These are phyloP conservation scores for Paecilomyces dactylethromorphus DNA, from an alignment of 2,329 filamentous ascomycete genomes.

Conservation along the genomic window DNA sequence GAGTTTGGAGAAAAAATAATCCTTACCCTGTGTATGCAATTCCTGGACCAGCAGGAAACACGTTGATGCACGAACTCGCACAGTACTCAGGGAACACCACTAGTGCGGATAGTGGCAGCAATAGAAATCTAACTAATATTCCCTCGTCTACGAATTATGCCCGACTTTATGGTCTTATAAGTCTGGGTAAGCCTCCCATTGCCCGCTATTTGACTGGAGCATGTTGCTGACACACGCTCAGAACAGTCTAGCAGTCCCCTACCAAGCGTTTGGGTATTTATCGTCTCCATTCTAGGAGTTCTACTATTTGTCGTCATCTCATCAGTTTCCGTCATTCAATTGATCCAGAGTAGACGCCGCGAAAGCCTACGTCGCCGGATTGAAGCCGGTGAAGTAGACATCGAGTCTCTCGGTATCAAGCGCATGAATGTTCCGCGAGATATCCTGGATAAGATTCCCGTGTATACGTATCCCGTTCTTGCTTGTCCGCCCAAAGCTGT, in stretches of 20 bases:
- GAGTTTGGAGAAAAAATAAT: slow-evolving; percentile 64
- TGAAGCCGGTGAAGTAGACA: slow-evolving; percentile 69
- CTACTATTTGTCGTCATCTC: slow-evolving; percentile 62
- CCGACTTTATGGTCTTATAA: slow-evolving; percentile 46
- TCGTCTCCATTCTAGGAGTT: slow-evolving; percentile 70
- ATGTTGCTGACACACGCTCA: slow-evolving; percentile 40
- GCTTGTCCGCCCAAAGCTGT: slow-evolving; percentile 7
- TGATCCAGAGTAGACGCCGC: slow-evolving; percentile 66
- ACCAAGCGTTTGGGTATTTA: slow-evolving; percentile 75
- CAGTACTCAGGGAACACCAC: slow-evolving; percentile 72
- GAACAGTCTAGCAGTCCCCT: slow-evolving; percentile 33
- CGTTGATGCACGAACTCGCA: slow-evolving; percentile 65
- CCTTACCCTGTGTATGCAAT: slow-evolving; percentile 79
- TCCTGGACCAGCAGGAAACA: slow-evolving; percentile 57
- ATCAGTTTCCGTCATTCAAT: slow-evolving; percentile 68
- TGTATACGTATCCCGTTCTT: slow-evolving; percentile 63
- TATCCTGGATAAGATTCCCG: slow-evolving; percentile 66
- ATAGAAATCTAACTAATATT: slow-evolving; percentile 2
- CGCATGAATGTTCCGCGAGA: slow-evolving; percentile 67
- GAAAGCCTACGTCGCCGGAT: slow-evolving; percentile 63
- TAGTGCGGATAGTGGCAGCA: slow-evolving; percentile 31
- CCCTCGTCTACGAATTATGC: slow-evolving; percentile 2
- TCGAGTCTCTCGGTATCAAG: slow-evolving; percentile 81
- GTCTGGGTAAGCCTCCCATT: slow-evolving; percentile 30
- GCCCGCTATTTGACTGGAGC: slow-evolving; percentile 38